Percentiles rank a stretch among this genome's conserved stretches.
Evolutionary conservation across 371 early-diverging fungal genomes (phyloP).

Genomic region (Mucor piriformis): DNA sequence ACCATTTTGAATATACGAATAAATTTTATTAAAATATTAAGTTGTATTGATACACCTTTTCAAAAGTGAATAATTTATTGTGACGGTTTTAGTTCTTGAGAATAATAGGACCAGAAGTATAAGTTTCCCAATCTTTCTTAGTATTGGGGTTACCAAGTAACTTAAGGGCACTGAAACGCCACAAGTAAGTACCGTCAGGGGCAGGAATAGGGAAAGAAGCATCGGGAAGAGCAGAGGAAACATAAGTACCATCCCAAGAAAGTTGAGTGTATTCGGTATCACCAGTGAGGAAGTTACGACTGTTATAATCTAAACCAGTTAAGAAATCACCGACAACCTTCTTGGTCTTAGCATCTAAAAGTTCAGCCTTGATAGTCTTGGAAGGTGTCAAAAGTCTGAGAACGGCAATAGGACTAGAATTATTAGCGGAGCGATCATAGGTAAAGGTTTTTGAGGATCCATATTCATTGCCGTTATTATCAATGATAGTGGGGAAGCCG

Average conservation of each 20-base stretch:
- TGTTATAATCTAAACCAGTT: slow-evolving; percentile 22
- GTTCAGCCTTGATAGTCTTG: slow-evolving; percentile 29
- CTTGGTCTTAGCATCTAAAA: slow-evolving; percentile 26
- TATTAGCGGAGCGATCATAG: slow-evolving; percentile 24
- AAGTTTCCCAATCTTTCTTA: slow-evolving; percentile 30
- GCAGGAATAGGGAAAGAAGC: slow-evolving; percentile 22
- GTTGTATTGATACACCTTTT: too few species aligned
- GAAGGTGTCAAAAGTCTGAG: slow-evolving; percentile 35
- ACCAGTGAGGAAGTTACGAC: slow-evolving; percentile 25
- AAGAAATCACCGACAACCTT: slow-evolving; percentile 23
- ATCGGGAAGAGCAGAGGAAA: slow-evolving; percentile 15
- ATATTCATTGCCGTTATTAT: slow-evolving; percentile 15
- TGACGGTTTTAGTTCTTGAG: slow-evolving; percentile 38
- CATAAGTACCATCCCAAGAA: slow-evolving; percentile 37
- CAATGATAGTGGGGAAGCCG: slow-evolving; percentile 21
- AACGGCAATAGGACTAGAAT: slow-evolving; percentile 22
- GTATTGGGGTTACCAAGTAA: slow-evolving; percentile 34
- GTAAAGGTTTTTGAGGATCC: slow-evolving; percentile 22
- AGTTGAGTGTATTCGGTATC: slow-evolving; percentile 1
- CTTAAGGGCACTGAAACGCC: slow-evolving; percentile 31
- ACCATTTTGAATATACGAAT: too few species aligned
- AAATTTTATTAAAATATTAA: too few species aligned
- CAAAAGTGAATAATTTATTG: too few species aligned
- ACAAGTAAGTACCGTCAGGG: slow-evolving; percentile 25
- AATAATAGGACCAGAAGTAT: slow-evolving; percentile 28